These are phyloP conservation scores for Wickerhamomyces canadensis DNA, from an alignment of 805 yeast species.

Conservation along the genomic window DNA sequence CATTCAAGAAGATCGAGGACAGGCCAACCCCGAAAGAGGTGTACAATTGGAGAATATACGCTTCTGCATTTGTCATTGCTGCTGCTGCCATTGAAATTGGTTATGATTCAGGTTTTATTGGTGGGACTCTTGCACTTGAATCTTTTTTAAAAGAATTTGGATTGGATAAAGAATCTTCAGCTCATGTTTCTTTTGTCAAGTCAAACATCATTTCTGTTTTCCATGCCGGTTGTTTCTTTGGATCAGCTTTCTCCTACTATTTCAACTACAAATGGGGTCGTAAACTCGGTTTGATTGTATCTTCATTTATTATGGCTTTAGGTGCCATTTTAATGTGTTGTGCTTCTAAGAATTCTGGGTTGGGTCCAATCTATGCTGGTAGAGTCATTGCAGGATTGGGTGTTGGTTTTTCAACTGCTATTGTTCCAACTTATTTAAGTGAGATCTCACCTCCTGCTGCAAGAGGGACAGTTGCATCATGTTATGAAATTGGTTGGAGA, in stretches of 20 bases:
- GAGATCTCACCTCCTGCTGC: slow-evolving; percentile 43
- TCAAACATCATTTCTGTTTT: slow-evolving; percentile 43
- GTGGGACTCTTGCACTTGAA: slow-evolving; percentile 39
- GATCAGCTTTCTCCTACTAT: slow-evolving; percentile 38
- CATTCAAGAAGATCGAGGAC: slow-evolving; percentile 10
- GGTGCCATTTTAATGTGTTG: slow-evolving; percentile 39
- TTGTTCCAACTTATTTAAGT: slow-evolving; percentile 44
- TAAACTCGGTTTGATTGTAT: slow-evolving; percentile 31
- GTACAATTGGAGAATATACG: slow-evolving; percentile 36
- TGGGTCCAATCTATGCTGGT: slow-evolving; percentile 45
- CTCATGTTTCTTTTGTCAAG: slow-evolving; percentile 23
- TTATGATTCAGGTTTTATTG: slow-evolving; percentile 50
- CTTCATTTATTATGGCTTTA: slow-evolving; percentile 35
- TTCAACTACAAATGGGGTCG: slow-evolving; percentile 37
- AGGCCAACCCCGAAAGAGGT: slow-evolving; percentile 33
- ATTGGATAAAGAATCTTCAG: slow-evolving; percentile 26
- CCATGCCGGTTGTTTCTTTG: slow-evolving; percentile 50
- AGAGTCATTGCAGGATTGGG: slow-evolving; percentile 45
- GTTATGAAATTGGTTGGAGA: slow-evolving; percentile 45
- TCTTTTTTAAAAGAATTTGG: slow-evolving; percentile 41
- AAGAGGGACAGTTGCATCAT: slow-evolving; percentile 41
- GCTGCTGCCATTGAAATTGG: slow-evolving; percentile 46
- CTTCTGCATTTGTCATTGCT: slow-evolving; percentile 40
- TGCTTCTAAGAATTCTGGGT: slow-evolving; percentile 27
- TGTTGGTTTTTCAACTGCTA: slow-evolving; percentile 45